Base-by-base conservation (phyloP, 805 yeast genomes). In the Cyberlindnera misumaiensis region DNA sequence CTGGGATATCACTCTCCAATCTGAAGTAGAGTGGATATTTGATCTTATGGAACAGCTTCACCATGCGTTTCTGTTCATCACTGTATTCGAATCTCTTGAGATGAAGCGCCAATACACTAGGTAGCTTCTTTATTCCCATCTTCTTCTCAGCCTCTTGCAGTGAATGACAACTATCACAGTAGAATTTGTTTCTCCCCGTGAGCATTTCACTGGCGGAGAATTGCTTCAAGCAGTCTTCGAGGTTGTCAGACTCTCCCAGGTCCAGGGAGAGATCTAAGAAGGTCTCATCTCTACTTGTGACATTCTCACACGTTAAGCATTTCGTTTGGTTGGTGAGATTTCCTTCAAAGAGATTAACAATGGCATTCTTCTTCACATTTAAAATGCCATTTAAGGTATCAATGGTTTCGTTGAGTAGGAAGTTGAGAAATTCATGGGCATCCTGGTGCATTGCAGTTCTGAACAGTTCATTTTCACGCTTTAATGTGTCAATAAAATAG, bases 381-480 rank as follows among this genome's bases (percentile, higher is more conserved):
- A 41, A 43, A 17, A 40, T 35, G 9, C 42, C 43, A 13, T 49
- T 50, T 62, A 60, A 38, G 25, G 50, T 55, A 20, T 73, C 75
- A 35, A 83, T 65, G 13, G 83, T 70, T 45, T 84, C 88, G 59
- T 93, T 93, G 38, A 93, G 66, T 48, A 89, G 58, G 54, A 84
- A 89, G 58, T 89, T 90, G 55, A 89, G 71, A 60, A 93, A 93
- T 62, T 93, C 98, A 61, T 93, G 98, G 5, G 97, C 97, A 66
- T 93, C 98, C 57, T 93, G 98, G 58, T 93, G 98, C 96, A 88
- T 89, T 31, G 84, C 79, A 41, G 87, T 81, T 45, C 95, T 69
- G 59, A 93, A 93, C 51, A 90, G 65, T 49, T 80, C 84, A 56
- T 90, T 93, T 47, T 85, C 89, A 40, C 73, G 73, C 58, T 87